phyloP scores from a whole-genome alignment of 163 green algal species.

The Trebouxiophyceae sp. region DNA sequence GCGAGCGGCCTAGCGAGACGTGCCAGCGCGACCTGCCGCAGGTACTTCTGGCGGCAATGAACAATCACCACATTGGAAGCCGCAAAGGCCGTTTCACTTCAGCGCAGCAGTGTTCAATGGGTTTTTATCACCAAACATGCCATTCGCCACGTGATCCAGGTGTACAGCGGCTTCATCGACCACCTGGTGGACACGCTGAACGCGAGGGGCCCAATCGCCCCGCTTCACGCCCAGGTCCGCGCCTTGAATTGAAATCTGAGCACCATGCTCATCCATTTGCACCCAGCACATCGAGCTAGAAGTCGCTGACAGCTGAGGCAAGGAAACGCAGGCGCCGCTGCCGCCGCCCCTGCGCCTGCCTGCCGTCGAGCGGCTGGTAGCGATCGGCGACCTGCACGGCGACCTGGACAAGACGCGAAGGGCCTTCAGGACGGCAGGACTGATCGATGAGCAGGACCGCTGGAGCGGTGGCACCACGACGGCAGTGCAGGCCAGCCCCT shows the following conservation, averaged over 20 bases:
- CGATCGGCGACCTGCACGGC: constrained; percentile 85
- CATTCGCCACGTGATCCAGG: no score
- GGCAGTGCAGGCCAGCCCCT: constrained; percentile 35
- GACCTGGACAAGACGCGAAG: constrained; percentile 68
- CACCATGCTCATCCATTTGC: not conserved
- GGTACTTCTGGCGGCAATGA: no score
- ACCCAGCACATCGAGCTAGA: not conserved
- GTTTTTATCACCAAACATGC: no score
- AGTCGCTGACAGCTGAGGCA: not conserved
- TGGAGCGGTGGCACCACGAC: constrained; percentile 68
- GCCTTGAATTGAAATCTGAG: not conserved
- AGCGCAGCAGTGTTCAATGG: no score
- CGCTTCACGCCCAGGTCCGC: not conserved
- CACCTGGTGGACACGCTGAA: not conserved
- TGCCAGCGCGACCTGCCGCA: no score
- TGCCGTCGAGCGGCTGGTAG: constrained; percentile 42
- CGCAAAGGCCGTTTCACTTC: no score
- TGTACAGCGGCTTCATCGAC: not conserved
- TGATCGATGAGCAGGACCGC: constrained; percentile 54
- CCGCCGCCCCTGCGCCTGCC: constrained; percentile 10
- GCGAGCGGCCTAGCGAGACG: no score
- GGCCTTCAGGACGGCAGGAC: constrained; percentile 54
- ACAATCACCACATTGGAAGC: no score
- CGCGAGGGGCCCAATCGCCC: not conserved
- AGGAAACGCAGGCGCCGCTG: not conserved